phyloP scores from a whole-genome alignment of 2,329 filamentous ascomycete genomes.

The Colletotrichum falcatum region DNA sequence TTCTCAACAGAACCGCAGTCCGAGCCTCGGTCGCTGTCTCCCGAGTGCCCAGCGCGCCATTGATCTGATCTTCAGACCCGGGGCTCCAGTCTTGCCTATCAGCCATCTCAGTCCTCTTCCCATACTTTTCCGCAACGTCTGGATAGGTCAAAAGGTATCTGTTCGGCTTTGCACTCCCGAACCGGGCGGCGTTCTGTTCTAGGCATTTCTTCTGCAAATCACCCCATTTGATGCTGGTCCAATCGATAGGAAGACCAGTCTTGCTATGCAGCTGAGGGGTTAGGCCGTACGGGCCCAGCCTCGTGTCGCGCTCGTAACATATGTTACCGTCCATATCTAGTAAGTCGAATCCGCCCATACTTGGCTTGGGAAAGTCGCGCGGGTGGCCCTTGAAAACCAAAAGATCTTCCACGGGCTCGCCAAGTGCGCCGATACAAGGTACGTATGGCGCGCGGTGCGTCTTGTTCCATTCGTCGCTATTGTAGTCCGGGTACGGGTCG shows the following conservation, averaged over 20 bases:
- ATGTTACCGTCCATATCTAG: constrained; percentile 71
- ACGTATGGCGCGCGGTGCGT: constrained; percentile 68
- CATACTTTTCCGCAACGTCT: constrained; percentile 13
- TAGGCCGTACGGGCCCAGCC: constrained; percentile 76
- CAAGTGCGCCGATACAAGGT: constrained; percentile 74
- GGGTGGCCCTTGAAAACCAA: constrained; percentile 73
- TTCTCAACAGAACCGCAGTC: constrained; percentile 80
- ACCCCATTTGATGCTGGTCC: constrained; percentile 78
- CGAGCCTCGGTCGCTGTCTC: constrained; percentile 51
- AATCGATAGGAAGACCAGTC: constrained; percentile 61
- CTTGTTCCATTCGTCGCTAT: constrained; percentile 69
- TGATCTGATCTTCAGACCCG: neutral
- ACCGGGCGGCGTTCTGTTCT: constrained; percentile 75
- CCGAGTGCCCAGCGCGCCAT: neutral
- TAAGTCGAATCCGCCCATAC: constrained; percentile 72
- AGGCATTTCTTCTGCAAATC: constrained; percentile 75
- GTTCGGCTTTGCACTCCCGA: constrained; percentile 58
- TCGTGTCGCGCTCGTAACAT: constrained; percentile 76
- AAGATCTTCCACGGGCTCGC: constrained; percentile 70
- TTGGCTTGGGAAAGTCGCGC: constrained; percentile 67
- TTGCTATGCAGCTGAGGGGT: constrained; percentile 59
- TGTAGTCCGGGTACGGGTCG: constrained; percentile 79
- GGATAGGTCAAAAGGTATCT: constrained; percentile 56
- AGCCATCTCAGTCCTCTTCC: neutral
- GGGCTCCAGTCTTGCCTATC: neutral